Evolutionary conservation across 148 eudicot genomes (phyloP).

Genomic region (Persicaria maculosa): DNA sequence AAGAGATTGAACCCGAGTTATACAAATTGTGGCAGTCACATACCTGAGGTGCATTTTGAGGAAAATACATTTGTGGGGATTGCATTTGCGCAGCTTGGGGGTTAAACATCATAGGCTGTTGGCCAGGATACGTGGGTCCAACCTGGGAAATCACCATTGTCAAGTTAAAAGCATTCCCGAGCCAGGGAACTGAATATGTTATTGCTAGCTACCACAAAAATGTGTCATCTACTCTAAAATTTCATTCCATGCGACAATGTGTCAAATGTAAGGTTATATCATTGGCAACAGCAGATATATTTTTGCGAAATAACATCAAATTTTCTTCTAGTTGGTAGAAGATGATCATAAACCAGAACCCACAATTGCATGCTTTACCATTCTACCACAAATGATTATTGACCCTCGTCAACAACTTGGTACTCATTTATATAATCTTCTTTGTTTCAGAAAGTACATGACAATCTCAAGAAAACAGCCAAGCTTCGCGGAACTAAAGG

Average conservation of each 20-base stretch:
- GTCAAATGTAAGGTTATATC: background rate
- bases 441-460: background rate
- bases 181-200: background rate
- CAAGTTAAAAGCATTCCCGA: background rate
- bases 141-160: conserved; percentile 31
- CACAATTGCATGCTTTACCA: background rate
- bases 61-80: conserved; percentile 68
- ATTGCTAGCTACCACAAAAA: no score
- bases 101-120: conserved; percentile 67
- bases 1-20: background rate
- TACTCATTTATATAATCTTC: background rate
- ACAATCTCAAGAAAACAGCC: background rate
- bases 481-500: background rate
- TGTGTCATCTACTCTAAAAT: background rate
- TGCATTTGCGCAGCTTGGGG: conserved; percentile 68
- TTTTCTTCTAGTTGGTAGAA: background rate
- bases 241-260: background rate
- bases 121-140: conserved; percentile 64
- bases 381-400: background rate
- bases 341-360: background rate
- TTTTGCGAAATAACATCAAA: background rate
- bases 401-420: background rate
- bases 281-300: background rate
- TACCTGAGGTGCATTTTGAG: conserved; percentile 87
- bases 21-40: no score